Percentiles rank a stretch among this genome's conserved stretches.
Conservation (phyloP, 495 filamentous ascomycete species). For the Talaromyces thailandensis region DNA sequence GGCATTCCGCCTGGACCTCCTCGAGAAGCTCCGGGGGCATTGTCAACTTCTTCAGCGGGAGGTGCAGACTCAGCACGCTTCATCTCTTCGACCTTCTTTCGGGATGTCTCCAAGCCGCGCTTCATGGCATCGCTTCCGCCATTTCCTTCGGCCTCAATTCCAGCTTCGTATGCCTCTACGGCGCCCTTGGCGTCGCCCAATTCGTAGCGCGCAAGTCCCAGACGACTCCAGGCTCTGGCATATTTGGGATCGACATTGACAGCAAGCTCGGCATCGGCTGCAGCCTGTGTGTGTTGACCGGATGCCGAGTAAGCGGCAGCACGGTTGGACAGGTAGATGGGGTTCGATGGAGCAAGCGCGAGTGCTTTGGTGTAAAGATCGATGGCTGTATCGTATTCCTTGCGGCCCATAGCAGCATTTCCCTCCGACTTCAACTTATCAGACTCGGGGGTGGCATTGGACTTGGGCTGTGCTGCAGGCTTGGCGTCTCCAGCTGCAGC, state of each 20-base stretch:
- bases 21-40: slow-evolving; percentile 33
- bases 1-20: slow-evolving; percentile 62
- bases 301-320: slow-evolving; percentile 81
- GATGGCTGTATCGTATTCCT: slow-evolving; percentile 77
- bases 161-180: slow-evolving; percentile 90
- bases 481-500: slow-evolving; percentile 14
- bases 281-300: slow-evolving; percentile 71
- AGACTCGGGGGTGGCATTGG: slow-evolving; percentile 45
- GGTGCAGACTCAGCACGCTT: slow-evolving; percentile 38
- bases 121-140: slow-evolving; percentile 80
- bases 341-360: slow-evolving; percentile 69
- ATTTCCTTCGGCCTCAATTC: slow-evolving; percentile 88
- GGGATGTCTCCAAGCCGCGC: slow-evolving; percentile 88
- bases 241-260: slow-evolving; percentile 80
- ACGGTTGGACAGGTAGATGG: slow-evolving; percentile 95
- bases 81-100: slow-evolving; percentile 67
- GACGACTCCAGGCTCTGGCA: slow-evolving; percentile 89
- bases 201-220: slow-evolving; percentile 84
- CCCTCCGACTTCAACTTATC: slow-evolving; percentile 85
- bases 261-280: slow-evolving; percentile 79
- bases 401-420: slow-evolving; percentile 86
- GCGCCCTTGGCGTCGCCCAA: slow-evolving; percentile 80
- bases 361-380: slow-evolving; percentile 80
- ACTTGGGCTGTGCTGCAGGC: slow-evolving; percentile 17
- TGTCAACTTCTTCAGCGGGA: slow-evolving; percentile 40